Base-by-base conservation (phyloP, 352 stramenopile genomes). In the Globisporangium mamillatum region DNA sequence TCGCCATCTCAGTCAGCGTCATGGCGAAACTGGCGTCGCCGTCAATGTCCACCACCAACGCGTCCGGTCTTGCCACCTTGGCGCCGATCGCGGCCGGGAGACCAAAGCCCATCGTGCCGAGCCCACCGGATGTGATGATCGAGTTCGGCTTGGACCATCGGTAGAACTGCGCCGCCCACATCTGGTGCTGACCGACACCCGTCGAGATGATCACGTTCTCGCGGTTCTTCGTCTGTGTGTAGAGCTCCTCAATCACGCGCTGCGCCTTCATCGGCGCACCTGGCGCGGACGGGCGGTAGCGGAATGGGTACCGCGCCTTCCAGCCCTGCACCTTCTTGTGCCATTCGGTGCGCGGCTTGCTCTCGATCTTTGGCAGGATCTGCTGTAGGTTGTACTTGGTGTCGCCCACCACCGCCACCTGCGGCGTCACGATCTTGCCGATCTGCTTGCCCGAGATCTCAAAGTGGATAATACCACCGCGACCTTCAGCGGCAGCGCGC, bases 1-100 rank as follows among this genome's bases (percentile, higher is more conserved):
- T 99, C 46, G 97, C 96, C 72, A 99, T 94, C 78, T 99, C 96
- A 4, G 90, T 98, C 60, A 98, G 93, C 64, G 95, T 98, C 96
- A 99, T 99, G 71, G 96, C 97, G 75, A 98, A 99, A 61, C 86
- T 97, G 24, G 93, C 96, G 73, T 99, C 96, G 29, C 96, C 96
- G 72, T 99, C 96, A 71, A 99, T 94, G 64, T 97, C 92, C 54
- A 99, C 71, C 24, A 95, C 86, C 34, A 92, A 71, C 36, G 73
- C 74, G 68, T 97, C 88, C 0, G 90, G 89, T 72, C 95, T 93
- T 3, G 93, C 96, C 29, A 97, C 86, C 79, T 99, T 98, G 55
- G 94, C 94, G 58, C 96, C 96, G 67, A 99, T 98, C 16, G 89
- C 93, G 22, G 97, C 94, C 7, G 95, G 95, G 16, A 98, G 79